phyloP scores from a whole-genome alignment of 441 rosid genomes.

The Populus hybrid region DNA sequence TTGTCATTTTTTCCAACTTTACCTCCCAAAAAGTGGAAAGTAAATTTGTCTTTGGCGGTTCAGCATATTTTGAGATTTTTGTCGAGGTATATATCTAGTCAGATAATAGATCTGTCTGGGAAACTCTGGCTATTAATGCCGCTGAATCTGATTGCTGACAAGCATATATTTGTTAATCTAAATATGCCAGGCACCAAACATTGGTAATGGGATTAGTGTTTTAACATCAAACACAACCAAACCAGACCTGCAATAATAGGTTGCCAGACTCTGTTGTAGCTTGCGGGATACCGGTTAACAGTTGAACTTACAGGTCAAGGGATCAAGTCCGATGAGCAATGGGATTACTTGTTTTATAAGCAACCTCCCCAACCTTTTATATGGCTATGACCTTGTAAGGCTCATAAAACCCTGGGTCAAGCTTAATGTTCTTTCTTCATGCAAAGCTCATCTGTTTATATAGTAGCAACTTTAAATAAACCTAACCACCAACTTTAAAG shows the following conservation, averaged over 20 bases:
- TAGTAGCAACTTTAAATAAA: too few relatives aligned
- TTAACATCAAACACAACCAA: not conserved
- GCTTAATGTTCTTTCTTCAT: too few relatives aligned
- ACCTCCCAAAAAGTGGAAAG: not conserved
- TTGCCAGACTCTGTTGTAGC: not conserved
- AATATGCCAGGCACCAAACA: not conserved
- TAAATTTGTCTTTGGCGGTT: not conserved
- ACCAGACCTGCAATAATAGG: not conserved
- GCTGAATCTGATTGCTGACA: not conserved
- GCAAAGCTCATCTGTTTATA: too few relatives aligned
- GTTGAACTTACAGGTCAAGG: too few relatives aligned
- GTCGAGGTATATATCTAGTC: not conserved
- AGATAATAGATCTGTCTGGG: not conserved
- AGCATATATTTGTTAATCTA: not conserved
- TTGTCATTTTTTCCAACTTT: not conserved
- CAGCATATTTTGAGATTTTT: not conserved
- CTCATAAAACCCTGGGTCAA: too few relatives aligned
- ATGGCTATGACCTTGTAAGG: too few relatives aligned
- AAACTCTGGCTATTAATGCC: not conserved
- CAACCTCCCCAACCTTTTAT: too few relatives aligned
- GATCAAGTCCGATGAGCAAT: too few relatives aligned
- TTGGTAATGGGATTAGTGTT: not conserved
- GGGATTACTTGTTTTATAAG: too few relatives aligned
- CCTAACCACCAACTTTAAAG: too few relatives aligned
- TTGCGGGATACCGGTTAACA: too few relatives aligned